Evolutionary conservation across 1,139 yeast genomes (phyloP), one percentile per base, ranked within the genome.

Genomic region (Groenewaldozyma sp.): DNA sequence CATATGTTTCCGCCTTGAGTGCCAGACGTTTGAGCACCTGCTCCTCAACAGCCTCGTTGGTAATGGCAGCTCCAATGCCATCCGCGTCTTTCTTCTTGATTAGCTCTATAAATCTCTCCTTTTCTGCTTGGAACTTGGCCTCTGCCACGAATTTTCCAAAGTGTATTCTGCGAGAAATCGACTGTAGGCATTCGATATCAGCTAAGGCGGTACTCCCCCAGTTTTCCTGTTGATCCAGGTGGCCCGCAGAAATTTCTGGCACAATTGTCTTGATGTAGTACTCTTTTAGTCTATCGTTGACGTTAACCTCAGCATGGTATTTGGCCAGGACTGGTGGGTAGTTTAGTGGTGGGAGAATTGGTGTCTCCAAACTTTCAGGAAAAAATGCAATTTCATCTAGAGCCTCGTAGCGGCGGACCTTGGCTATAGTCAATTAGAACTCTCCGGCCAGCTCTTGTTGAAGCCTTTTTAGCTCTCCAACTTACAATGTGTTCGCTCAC

Each of bases 121-220:
- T 72, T 49, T 88, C 94, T 22, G 69, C 63, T 53, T 71, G 80
- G 59, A 76, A 91, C 63, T 91, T 91, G 32, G 95, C 82, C 59
- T 91, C 98, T 4, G 98, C 98, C 4, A 91, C 98, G 66, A 91
- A 91, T 62, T 82, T 84, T 38, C 97, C 98, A 63, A 91, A 91
- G 63, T 91, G 98, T 50, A 91, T 86, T 57, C 98, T 74, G 54
- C 98, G 72, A n/a, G 95, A 82, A 36, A 91, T 65, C 3, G 95
- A 79, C 60, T 88, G 96, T 48, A 91, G 69, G 50, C 83, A 76
- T 50, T 82, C 94, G 44, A 91, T 82, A 57, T 91, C 98, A 49
- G 86, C 70, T 29, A 77, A 67, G 1, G 94, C 81, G 32, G 93
- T 86, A 20, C 94, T 81, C 0, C 98, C 98, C 46, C 77, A 70